A percentile compares a stretch with the other conserved stretches of the same genome.
Evolutionary conservation across 2,329 filamentous ascomycete genomes (phyloP).

Genomic region (Beauveria australis): DNA sequence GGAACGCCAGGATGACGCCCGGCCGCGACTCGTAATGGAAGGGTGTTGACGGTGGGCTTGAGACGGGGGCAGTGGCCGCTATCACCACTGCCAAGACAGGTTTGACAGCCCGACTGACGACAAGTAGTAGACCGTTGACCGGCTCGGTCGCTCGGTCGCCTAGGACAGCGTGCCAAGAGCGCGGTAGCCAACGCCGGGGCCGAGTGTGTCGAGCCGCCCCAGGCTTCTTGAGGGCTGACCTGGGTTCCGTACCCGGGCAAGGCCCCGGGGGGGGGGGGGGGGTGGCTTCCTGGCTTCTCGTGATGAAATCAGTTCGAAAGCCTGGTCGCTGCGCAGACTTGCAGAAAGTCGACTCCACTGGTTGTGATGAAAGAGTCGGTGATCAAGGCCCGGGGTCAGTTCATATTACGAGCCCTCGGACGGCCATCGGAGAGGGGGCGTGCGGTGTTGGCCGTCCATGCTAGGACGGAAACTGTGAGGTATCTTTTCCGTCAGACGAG

Average conservation of each 20-base stretch:
- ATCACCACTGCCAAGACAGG: neutral
- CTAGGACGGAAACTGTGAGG: neutral
- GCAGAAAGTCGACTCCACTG: neutral
- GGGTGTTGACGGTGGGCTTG: neutral
- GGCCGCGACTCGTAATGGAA: neutral
- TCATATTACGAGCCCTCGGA: neutral
- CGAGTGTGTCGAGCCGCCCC: neutral
- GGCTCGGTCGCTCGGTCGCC: neutral
- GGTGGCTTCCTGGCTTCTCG: neutral
- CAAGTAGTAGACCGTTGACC: neutral
- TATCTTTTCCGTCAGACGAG: neutral
- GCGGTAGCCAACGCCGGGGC: conserved; percentile 1
- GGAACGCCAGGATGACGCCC: neutral
- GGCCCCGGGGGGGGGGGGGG: neutral
- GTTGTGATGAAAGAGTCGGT: neutral
- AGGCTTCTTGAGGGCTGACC: neutral
- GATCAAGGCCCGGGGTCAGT: neutral
- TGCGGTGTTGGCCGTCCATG: neutral
- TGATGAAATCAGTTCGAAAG: neutral
- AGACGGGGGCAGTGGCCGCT: neutral
- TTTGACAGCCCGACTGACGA: neutral
- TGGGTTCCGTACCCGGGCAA: conserved; percentile 8
- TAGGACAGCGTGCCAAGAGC: conserved; percentile 5
- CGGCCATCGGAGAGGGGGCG: neutral
- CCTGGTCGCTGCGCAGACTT: neutral